These are phyloP conservation scores for Mixia osmundae DNA, from an alignment of 1,284 basidiomycete genomes.

Conservation along the genomic window DNA sequence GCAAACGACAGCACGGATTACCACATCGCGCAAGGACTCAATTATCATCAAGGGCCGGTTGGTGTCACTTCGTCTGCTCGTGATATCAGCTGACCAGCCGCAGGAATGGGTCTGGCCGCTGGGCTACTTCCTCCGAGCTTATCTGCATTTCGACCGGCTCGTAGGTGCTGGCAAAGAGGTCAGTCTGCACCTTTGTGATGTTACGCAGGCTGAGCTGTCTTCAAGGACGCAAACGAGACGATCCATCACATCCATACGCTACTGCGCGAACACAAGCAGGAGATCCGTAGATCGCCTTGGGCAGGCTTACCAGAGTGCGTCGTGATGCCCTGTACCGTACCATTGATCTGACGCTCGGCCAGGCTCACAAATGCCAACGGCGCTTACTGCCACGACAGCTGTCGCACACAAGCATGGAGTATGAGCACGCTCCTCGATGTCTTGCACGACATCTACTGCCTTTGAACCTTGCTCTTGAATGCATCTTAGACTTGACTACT, in stretches of 20 bases:
- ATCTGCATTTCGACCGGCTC: slow-evolving; percentile 53
- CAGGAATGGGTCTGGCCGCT: slow-evolving; percentile 29
- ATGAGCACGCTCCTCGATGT: slow-evolving; percentile 69
- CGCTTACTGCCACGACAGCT: slow-evolving; percentile 56
- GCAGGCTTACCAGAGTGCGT: slow-evolving; percentile 55
- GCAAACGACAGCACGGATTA: slow-evolving; percentile 63
- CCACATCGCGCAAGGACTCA: slow-evolving; percentile 66
- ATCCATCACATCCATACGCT: slow-evolving; percentile 52
- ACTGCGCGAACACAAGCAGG: slow-evolving; percentile 40
- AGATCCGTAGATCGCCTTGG: slow-evolving; percentile 63
- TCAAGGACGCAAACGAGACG: slow-evolving; percentile 41
- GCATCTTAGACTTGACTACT: too few relatives aligned
- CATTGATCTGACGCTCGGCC: background rate
- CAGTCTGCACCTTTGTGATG: background rate
- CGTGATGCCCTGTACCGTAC: too few relatives aligned
- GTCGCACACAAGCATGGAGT: slow-evolving; percentile 79
- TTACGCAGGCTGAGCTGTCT: background rate
- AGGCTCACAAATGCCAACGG: slow-evolving; percentile 31
- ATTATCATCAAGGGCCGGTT: slow-evolving; percentile 32
- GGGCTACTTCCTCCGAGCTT: slow-evolving; percentile 85
- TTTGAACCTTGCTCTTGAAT: background rate
- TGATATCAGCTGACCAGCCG: slow-evolving; percentile 30
- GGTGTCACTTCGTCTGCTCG: slow-evolving; percentile 1
- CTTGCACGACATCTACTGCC: slow-evolving; percentile 36
- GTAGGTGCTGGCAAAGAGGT: slow-evolving; percentile 37